A percentile compares a stretch with the other conserved stretches of the same genome.
Conservation (phyloP, 2,329 filamentous ascomycete genomes). For the Exophiala sp. region DNA sequence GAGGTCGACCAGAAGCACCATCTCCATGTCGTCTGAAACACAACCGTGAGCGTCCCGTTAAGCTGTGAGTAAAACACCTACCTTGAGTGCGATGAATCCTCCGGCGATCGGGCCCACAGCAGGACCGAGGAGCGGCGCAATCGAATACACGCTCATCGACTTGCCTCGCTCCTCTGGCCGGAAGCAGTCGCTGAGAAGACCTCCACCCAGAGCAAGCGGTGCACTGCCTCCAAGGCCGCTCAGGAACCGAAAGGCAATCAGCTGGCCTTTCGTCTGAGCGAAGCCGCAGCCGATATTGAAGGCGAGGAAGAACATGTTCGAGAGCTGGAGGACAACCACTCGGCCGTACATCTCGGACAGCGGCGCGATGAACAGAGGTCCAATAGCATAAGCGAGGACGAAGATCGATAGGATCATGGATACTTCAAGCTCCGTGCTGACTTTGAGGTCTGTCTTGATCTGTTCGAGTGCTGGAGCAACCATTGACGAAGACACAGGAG, state of each 20-base stretch:
- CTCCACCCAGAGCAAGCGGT: constrained; percentile 47
- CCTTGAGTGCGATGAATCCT: constrained; percentile 58
- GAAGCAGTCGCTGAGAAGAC: constrained; percentile 55
- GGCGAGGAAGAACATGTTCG: constrained; percentile 51
- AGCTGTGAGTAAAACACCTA: too few species aligned
- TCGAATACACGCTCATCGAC: constrained; percentile 57
- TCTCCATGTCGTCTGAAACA: constrained; percentile 61
- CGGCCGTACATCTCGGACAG: constrained; percentile 54
- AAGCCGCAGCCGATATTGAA: constrained; percentile 59
- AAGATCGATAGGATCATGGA: constrained; percentile 52
- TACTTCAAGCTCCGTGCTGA: constrained; percentile 42
- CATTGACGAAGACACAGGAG: constrained; percentile 60
- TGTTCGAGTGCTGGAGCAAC: constrained; percentile 47
- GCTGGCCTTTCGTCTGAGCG: constrained; percentile 47
- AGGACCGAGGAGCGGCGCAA: constrained; percentile 60
- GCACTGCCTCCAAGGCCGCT: constrained; percentile 55
- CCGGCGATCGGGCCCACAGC: constrained; percentile 61
- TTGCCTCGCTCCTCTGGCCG: constrained; percentile 56
- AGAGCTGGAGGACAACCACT: constrained; percentile 48
- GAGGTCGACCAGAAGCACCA: constrained; percentile 67
- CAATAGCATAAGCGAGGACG: constrained; percentile 50
- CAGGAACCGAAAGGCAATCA: constrained; percentile 55
- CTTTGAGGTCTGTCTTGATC: constrained; percentile 51
- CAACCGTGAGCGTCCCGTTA: too few species aligned
- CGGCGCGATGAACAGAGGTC: constrained; percentile 48